Evolutionary conservation across 2,329 filamentous ascomycete species (phyloP).

Genomic region (Fonsecaea multimorphosa): DNA sequence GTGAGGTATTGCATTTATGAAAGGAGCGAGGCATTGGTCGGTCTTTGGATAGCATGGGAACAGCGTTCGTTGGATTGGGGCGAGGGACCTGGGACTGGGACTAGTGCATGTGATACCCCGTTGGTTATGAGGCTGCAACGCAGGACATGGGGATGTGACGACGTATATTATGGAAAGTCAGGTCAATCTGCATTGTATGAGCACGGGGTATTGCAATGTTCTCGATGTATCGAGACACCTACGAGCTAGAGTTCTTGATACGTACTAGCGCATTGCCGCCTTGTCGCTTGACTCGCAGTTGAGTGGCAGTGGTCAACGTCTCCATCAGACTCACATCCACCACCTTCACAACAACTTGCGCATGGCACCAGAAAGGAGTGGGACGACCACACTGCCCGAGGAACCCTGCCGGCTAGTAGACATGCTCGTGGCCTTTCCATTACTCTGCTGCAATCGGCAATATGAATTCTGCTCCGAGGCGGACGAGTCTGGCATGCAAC

Average conservation of each 20-base stretch:
- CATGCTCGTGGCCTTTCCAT: background rate
- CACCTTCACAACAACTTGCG: background rate
- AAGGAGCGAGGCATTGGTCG: background rate
- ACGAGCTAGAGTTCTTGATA: background rate
- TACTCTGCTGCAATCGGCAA: background rate
- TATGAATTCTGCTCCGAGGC: background rate
- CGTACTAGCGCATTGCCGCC: background rate
- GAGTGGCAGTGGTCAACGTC: background rate
- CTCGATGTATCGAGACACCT: background rate
- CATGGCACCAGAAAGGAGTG: background rate
- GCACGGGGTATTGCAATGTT: background rate
- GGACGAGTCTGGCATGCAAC: slow-evolving; percentile 4
- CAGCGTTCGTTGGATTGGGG: background rate
- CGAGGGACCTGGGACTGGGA: background rate
- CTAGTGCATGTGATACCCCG: slow-evolving; percentile 1
- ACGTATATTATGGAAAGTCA: background rate
- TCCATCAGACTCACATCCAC: background rate
- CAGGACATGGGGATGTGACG: background rate
- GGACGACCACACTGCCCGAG: background rate
- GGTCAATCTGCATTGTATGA: background rate
- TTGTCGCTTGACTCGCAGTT: background rate
- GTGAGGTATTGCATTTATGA: slow-evolving; percentile 36
- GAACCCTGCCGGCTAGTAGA: background rate
- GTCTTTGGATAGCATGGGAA: background rate
- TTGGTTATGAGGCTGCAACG: background rate